phyloP scores from a whole-genome alignment of 441 rosid species.

The Corymbia citriodora region DNA sequence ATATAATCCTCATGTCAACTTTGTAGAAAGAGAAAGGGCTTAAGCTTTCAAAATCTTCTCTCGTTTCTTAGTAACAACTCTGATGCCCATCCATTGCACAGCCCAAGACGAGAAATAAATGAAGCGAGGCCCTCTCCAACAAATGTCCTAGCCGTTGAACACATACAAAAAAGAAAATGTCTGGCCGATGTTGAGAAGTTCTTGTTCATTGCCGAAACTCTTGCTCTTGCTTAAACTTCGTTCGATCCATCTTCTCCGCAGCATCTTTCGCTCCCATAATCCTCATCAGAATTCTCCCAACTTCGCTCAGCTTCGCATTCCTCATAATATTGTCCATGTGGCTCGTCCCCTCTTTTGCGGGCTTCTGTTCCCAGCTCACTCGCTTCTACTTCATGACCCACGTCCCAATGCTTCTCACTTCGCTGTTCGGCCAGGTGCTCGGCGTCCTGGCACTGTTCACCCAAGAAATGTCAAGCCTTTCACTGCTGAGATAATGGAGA shows the following conservation, averaged over 20 bases:
- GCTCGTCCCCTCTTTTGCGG: too few relatives aligned
- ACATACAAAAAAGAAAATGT: slow-evolving; percentile 9
- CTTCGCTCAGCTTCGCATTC: too few relatives aligned
- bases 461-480: too few relatives aligned
- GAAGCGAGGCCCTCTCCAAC: background rate
- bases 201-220: slow-evolving; percentile 13
- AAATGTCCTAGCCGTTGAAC: slow-evolving; percentile 22
- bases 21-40: background rate
- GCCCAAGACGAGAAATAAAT: background rate
- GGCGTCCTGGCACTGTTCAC: too few relatives aligned
- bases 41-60: background rate
- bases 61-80: background rate
- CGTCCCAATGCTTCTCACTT: too few relatives aligned
- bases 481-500: too few relatives aligned
- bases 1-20: background rate
- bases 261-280: rapidly evolving
- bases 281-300: too few relatives aligned
- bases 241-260: too few relatives aligned
- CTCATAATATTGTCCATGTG: rapidly evolving
- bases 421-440: too few relatives aligned
- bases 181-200: slow-evolving; percentile 25
- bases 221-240: too few relatives aligned
- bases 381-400: too few relatives aligned
- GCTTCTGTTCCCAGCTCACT: too few relatives aligned
- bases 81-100: background rate